Evolutionary conservation across 805 yeast species (phyloP).

Genomic region (Zygoascus ofunaensis): DNA sequence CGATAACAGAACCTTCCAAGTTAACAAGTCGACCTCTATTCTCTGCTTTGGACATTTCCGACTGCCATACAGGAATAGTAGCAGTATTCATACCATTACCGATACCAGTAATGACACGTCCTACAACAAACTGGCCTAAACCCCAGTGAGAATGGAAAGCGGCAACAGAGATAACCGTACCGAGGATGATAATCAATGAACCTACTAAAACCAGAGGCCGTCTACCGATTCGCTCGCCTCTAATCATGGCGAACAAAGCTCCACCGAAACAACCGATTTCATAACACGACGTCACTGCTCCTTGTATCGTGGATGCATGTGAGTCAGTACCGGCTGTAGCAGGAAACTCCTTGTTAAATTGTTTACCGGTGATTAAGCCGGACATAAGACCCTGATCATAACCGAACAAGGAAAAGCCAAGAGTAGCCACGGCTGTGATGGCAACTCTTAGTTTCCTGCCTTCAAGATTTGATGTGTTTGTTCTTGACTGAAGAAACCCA

Average conservation of each 20-base stretch:
- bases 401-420: constrained; percentile 63
- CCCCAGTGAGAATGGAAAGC: constrained; percentile 26
- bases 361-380: constrained; percentile 39
- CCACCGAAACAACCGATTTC: constrained; percentile 73
- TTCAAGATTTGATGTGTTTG: constrained; percentile 46
- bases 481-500: constrained; percentile 17
- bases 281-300: constrained; percentile 47
- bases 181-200: constrained; percentile 45
- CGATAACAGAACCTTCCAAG: constrained; percentile 63
- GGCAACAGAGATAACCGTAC: constrained; percentile 52
- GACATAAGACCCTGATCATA: constrained; percentile 73
- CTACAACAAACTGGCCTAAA: constrained; percentile 64
- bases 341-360: constrained; percentile 58
- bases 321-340: constrained; percentile 36
- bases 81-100: constrained; percentile 75
- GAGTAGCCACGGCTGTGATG: constrained; percentile 51
- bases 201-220: constrained; percentile 53
- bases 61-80: constrained; percentile 77
- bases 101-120: constrained; percentile 62
- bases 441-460: constrained; percentile 45
- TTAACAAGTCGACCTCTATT: constrained; percentile 61
- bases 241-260: constrained; percentile 50
- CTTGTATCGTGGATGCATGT: constrained; percentile 44
- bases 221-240: constrained; percentile 61
- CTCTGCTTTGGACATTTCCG: constrained; percentile 62